Evolutionary conservation across 805 yeast genomes (phyloP), one percentile per base, ranked within the genome.

Genomic region (Tetrapisispora nanseiensis): DNA sequence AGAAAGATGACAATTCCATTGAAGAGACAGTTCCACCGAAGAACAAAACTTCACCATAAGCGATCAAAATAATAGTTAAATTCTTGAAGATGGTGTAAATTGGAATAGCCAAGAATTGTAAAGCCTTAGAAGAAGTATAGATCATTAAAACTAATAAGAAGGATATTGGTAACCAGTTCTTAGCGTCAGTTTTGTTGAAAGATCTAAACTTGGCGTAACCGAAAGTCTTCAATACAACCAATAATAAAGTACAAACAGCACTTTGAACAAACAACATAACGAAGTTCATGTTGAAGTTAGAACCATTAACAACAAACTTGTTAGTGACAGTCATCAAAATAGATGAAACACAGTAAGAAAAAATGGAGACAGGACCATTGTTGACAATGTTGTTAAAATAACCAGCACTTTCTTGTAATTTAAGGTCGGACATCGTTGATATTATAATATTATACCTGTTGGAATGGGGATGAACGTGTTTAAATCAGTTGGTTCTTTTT

Each of bases 251-350:
- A 71, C 97, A 89, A 48, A 87, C 95, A 39, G 76, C 62, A 24
- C 87, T 75, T 71, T 89, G 97, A 31, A 87, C 78, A 31, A 94
- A 92, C 61, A 89, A 71, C 55, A 89, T 71, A 55, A 90, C 79
- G 60, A 86, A 87, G 72, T 87, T 87, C 75, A 92, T 76, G 66
- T 78, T 78, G 65, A 78, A 78, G 62, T 81, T 74, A 62, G 83
- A 78, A 23, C 73, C 68, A 52, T 71, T 72, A 45, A 92, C 82
- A 46, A 92, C 97, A 61, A 80, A 90, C 69, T 92, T 92, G 75
- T 92, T 92, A 46, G 97, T 89, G 48, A 89, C 87, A 24, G 98
- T 92, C 98, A 92, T 92, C 62, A 92, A 69, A 52, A 92, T 92
- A 20, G 98, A 92, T 19, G 98, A 85, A 42, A 74, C 71, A 74